Base-by-base conservation (phyloP, 2,329 filamentous ascomycete genomes). In the Annulohypoxylon truncatum region DNA sequence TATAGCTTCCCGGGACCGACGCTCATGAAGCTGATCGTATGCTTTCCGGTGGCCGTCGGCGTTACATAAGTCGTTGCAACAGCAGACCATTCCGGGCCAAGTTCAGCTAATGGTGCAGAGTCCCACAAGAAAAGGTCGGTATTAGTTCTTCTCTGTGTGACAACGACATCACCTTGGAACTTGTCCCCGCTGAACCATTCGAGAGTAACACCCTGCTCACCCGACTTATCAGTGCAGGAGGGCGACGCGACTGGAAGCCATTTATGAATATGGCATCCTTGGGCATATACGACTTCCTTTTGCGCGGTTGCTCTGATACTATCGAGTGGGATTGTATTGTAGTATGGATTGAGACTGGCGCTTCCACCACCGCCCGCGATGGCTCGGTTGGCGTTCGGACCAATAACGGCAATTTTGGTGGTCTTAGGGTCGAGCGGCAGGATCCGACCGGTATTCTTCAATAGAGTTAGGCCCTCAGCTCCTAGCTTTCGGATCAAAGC, bases 51-150 rank as follows among this genome's bases (percentile, higher is more conserved):
- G 0, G 84, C 83, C 22, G 82, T 85, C 0, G 89, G 83, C 0
- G 85, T 89, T 20, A 92, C 77, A 31, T 81, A 83, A 0, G 87
- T 88, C 52, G 85, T 90, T 22, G 87, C 88, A 48, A 87, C 79
- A 55, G 89, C 89, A 1, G 88, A 91, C 83, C 88, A 91, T 57
- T 88, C 84, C 0, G 87, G 87, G 0, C 88, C 85, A 12, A 90
- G 83, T 64, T 89, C 81, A 20, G 82, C 81, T 13, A 85, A 75
- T 4, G 89, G 89, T 0, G 88, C 89, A 2, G 89, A 91, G 70
- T 92, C 89, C 89, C 89, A 91, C 1, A 92, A 81, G 81, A 90
- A 91, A 0, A 91, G 82, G 73, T 91, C 89, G 0, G 88, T 90
- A 72, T 89, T 90, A 6, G 80, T 83, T 67, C 89, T 84, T 53